Evolutionary conservation across 345 rosid species (phyloP).

Genomic region (Hibiscus trionum): DNA sequence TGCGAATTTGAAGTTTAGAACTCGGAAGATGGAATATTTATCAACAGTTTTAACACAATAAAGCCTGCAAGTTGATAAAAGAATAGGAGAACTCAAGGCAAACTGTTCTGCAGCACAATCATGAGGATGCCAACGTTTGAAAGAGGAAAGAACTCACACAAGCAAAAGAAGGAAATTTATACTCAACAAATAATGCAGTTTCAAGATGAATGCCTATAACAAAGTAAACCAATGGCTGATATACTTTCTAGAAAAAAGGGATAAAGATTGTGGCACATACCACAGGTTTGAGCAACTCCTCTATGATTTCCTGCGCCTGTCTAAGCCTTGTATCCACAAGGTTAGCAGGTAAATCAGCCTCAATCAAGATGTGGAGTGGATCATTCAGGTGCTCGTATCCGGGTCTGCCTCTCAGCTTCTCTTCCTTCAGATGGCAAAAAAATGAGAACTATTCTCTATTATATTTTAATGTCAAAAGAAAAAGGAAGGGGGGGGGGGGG

Average conservation of each 20-base stretch:
- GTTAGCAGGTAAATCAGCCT: constrained; percentile 64
- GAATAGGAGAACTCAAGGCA: background rate
- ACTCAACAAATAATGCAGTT: background rate
- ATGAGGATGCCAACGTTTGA: background rate
- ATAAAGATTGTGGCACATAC: constrained; percentile 29
- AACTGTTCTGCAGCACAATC: background rate
- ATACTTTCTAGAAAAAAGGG: constrained; percentile 1
- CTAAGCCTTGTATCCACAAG: constrained; percentile 51
- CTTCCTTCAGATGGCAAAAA: constrained; percentile 40
- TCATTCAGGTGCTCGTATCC: constrained; percentile 72
- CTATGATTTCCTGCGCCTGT: constrained; percentile 74
- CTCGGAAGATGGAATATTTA: background rate
- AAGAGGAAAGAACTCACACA: background rate
- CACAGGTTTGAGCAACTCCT: constrained; percentile 92
- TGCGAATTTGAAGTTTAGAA: background rate
- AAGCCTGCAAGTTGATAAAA: background rate
- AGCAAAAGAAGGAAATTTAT: background rate
- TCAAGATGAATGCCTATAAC: background rate
- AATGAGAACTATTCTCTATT: constrained; percentile 10
- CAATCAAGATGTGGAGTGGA: constrained; percentile 64
- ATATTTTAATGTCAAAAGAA: constrained; percentile 4
- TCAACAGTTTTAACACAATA: background rate
- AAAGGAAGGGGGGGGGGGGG: background rate
- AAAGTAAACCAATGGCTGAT: background rate
- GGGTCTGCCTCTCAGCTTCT: constrained; percentile 61